phyloP scores from a whole-genome alignment of 768 basidiomycete species.

The Stropharia rugosoannulata region DNA sequence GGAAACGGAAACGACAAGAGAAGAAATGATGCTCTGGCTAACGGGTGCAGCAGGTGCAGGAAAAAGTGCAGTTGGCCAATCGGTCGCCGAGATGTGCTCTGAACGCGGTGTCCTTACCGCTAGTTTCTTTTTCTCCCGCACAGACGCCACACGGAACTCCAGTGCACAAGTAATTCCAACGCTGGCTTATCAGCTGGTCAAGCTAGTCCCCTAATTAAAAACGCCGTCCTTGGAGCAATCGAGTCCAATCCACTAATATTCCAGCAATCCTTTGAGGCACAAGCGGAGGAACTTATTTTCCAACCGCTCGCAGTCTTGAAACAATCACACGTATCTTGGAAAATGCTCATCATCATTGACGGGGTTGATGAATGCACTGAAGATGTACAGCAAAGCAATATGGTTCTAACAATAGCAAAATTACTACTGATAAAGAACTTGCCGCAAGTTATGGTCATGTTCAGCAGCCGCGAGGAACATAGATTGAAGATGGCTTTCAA shows the following conservation, averaged over 20 bases:
- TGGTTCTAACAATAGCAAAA: background rate
- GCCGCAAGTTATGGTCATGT: background rate
- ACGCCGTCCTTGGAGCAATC: constrained; percentile 8
- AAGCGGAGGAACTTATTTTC: background rate
- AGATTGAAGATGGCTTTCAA: background rate
- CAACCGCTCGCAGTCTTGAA: background rate
- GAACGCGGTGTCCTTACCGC: constrained; percentile 16
- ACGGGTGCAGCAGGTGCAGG: constrained; percentile 21
- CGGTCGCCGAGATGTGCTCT: constrained; percentile 20
- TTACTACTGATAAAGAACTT: background rate
- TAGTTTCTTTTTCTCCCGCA: constrained; percentile 34
- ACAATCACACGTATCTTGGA: background rate
- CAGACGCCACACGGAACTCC: constrained; percentile 22
- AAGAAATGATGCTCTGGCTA: constrained; percentile 14
- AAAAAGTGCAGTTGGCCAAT: constrained; percentile 23
- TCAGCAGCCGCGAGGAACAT: background rate
- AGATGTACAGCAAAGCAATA: background rate
- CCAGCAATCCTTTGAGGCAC: background rate
- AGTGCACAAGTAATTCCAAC: constrained; percentile 27
- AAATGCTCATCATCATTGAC: constrained; percentile 15
- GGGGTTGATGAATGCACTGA: constrained; percentile 23
- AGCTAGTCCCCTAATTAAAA: constrained; percentile 5
- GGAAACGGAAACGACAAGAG: background rate
- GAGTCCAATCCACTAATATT: constrained; percentile 2
- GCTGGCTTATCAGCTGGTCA: constrained; percentile 25